phyloP scores from a whole-genome alignment of 1,139 yeast species.

The Saccharomyces hybrid region DNA sequence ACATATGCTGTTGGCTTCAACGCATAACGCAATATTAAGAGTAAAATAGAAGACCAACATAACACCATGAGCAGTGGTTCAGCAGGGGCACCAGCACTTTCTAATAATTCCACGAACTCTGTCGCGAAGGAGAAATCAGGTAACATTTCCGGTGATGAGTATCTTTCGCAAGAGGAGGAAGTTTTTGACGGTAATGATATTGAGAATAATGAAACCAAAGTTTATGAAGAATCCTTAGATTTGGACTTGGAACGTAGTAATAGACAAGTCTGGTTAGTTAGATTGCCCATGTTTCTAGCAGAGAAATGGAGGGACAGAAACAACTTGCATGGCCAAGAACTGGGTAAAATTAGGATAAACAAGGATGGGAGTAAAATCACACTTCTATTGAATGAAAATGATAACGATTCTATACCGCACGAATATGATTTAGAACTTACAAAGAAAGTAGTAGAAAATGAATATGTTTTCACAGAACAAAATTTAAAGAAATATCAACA shows the following conservation, averaged over 20 bases:
- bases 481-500: slow-evolving; percentile 64
- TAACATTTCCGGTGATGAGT: slow-evolving; percentile 33
- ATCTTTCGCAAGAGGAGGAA: slow-evolving; percentile 36
- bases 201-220: slow-evolving; percentile 32
- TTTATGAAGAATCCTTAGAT: slow-evolving; percentile 52
- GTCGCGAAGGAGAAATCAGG: background rate
- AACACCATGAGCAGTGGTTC: background rate
- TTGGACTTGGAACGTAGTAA: slow-evolving; percentile 47
- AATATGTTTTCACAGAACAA: slow-evolving; percentile 86
- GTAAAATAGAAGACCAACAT: background rate
- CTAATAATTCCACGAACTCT: background rate
- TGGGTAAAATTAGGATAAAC: slow-evolving; percentile 72
- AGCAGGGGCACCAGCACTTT: slow-evolving; percentile 1
- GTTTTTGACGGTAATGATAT: slow-evolving; percentile 39
- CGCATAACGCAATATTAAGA: background rate
- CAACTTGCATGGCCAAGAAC: slow-evolving; percentile 58
- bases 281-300: slow-evolving; percentile 80
- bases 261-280: slow-evolving; percentile 84
- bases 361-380: slow-evolving; percentile 50
- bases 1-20: background rate
- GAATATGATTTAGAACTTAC: slow-evolving; percentile 75
- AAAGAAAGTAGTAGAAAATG: slow-evolving; percentile 73
- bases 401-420: slow-evolving; percentile 56
- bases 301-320: slow-evolving; percentile 70
- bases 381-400: slow-evolving; percentile 46